A percentile compares a stretch with the other conserved stretches of the same genome.
Conservation (phyloP, 768 basidiomycete genomes). For the Pisolithus marmoratus region DNA sequence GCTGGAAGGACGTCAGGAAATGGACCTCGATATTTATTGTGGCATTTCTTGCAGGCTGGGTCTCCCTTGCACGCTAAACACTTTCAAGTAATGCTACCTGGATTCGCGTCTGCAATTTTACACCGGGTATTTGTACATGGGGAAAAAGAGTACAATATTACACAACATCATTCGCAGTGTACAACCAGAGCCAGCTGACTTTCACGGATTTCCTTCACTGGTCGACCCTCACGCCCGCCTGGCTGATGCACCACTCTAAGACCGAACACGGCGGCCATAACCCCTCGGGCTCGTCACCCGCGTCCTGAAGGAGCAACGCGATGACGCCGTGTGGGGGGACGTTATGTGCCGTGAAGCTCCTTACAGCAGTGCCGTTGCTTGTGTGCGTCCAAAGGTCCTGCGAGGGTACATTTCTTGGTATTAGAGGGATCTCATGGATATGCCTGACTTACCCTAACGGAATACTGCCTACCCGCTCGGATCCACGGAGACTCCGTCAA, state of each 20-base stretch:
- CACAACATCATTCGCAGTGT: slow-evolving; percentile 11
- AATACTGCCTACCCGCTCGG: slow-evolving; percentile 58
- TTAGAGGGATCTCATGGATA: background rate
- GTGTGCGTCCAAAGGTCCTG: slow-evolving; percentile 74
- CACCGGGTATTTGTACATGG: background rate
- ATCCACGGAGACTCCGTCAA: slow-evolving; percentile 69
- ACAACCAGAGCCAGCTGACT: slow-evolving; percentile 18
- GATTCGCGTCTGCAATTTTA: background rate
- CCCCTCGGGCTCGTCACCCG: slow-evolving; percentile 59
- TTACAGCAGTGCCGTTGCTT: slow-evolving; percentile 58
- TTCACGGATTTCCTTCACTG: background rate
- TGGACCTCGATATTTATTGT: slow-evolving; percentile 24
- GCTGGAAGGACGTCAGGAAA: slow-evolving; percentile 24
- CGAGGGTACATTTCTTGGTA: background rate
- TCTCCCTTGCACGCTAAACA: slow-evolving; percentile 16
- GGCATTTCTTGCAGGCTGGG: slow-evolving; percentile 22
- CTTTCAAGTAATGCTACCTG: background rate
- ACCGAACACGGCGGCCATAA: slow-evolving; percentile 52
- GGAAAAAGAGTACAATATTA: background rate
- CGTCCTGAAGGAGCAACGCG: slow-evolving; percentile 59
- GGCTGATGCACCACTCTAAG: slow-evolving; percentile 50
- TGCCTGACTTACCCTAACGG: slow-evolving; percentile 47
- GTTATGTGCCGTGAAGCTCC: slow-evolving; percentile 46
- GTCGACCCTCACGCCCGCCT: slow-evolving; percentile 48
- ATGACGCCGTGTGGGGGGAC: slow-evolving; percentile 69